Evolutionary conservation across 495 filamentous ascomycete species (phyloP), one percentile per base, ranked within the genome.

Genomic region (Xylaria bambusicola): DNA sequence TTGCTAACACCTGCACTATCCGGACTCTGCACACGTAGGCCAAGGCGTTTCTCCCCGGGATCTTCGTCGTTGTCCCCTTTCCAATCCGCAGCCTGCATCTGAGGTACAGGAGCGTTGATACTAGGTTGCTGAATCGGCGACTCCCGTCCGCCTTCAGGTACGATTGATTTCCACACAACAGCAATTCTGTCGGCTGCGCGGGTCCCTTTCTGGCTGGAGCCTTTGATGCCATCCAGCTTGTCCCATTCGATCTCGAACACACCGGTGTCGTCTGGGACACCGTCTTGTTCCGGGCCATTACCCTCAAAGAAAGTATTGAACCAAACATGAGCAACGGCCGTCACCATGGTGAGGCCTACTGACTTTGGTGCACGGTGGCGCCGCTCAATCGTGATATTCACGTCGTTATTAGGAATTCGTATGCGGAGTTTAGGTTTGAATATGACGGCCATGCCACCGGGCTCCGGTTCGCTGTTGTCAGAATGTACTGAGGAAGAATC

Each of bases 281-380:
- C 77, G 36, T 69, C 71, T 17, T 82, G 75, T 62, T 92, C 84
- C 15, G 89, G 80, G 0, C 85, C 85, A 60, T 86, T 82, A 12
- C 92, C 92, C 74, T 98, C 94, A 61, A 97, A 97, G 74, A 86
- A 97, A 2, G 87, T 75, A 66, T 98, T 98, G 75, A 96, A 96
- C 94, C 94, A 98, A 29, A 97, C 89, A 58, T 97, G 92, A 1
- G 93, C 91, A 35, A 97, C 87, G 0, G 92, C 86, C 4, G 93
- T 97, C 8, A 97, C 92, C 86, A 97, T 89, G 4, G 90, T 89
- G 62, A 90, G 84, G 5, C 88, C 89, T 72, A 91, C 88, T 1
- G 84, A 83, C 15, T 84, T 85, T 66, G 88, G 90, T 52, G 88
- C 91, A 47, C 90, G 84, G 60, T 76, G 77, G 18, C 77, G 65